Evolutionary conservation across 768 basidiomycete genomes (phyloP).

Genomic region (Leucocoprinus birnbaumii): DNA sequence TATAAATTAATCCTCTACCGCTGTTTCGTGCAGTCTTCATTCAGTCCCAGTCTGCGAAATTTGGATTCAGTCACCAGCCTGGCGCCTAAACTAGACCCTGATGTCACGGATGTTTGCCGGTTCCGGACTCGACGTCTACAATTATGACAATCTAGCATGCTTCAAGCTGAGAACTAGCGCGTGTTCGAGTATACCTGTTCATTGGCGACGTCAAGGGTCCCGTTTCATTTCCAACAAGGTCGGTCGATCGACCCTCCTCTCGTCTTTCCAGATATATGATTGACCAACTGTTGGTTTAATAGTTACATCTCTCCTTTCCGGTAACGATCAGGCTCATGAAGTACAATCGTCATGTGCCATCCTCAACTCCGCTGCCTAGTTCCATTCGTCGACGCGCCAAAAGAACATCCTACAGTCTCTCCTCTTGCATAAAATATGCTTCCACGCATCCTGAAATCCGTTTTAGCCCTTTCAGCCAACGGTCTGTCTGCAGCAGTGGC

Average conservation of each 20-base stretch:
- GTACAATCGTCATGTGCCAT: slow-evolving; percentile 22
- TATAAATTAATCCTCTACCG: slow-evolving; percentile 36
- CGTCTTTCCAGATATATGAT: slow-evolving; percentile 1
- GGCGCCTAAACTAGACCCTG: background rate
- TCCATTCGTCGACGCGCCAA: slow-evolving; percentile 21
- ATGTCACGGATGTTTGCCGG: slow-evolving; percentile 4
- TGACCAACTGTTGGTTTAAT: slow-evolving; percentile 7
- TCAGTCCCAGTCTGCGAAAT: slow-evolving; percentile 8
- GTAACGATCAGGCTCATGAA: slow-evolving; percentile 17
- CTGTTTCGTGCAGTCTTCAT: background rate
- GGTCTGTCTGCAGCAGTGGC: slow-evolving; percentile 13
- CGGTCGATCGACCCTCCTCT: slow-evolving; percentile 13
- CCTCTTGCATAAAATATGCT: slow-evolving; percentile 21
- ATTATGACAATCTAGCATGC: slow-evolving; percentile 7
- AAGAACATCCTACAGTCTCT: slow-evolving; percentile 15
- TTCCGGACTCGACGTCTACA: slow-evolving; percentile 7
- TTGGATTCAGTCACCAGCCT: background rate
- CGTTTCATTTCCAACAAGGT: slow-evolving; percentile 10
- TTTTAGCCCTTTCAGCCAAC: slow-evolving; percentile 4
- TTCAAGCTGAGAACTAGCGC: background rate
- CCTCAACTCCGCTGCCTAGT: slow-evolving; percentile 21
- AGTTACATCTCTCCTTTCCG: slow-evolving; percentile 16
- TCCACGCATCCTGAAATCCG: background rate
- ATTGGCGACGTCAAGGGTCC: slow-evolving; percentile 6
- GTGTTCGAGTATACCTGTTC: background rate